Conservation (phyloP, 2,329 filamentous ascomycete species). For the Nemania sp. region DNA sequence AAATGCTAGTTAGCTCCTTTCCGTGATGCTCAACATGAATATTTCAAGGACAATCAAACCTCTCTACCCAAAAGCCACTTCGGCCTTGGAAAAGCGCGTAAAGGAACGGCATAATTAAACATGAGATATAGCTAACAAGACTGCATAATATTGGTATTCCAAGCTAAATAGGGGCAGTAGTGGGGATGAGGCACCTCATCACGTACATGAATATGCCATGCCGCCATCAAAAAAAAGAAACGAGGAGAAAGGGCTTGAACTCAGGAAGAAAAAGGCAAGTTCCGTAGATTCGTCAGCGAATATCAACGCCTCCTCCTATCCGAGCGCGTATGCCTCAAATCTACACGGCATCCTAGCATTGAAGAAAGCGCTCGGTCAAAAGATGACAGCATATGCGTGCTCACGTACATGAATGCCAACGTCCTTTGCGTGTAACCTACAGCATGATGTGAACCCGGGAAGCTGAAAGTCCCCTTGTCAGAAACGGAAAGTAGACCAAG, state of each 20-base stretch:
- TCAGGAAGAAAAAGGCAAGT: not conserved
- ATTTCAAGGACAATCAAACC: not conserved
- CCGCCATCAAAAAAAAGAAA: not conserved
- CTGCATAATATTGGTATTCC: constrained; percentile 27
- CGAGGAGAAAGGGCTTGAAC: not conserved
- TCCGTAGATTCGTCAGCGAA: not conserved
- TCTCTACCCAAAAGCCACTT: not conserved
- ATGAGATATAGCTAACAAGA: not conserved
- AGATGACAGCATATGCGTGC: constrained; percentile 7
- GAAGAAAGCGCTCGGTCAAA: not conserved
- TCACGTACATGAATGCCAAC: constrained; percentile 5
- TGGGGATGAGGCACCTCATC: not conserved
- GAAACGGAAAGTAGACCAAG: constrained; percentile 8
- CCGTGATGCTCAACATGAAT: too few species aligned
- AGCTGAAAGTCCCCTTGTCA: constrained; percentile 26
- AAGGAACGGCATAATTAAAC: not conserved
- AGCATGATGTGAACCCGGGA: constrained; percentile 5
- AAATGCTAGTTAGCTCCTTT: too few species aligned
- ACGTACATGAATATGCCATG: not conserved
- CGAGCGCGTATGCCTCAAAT: not conserved
- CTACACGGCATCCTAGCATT: too few species aligned
- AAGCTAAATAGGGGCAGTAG: not conserved
- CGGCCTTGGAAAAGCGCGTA: not conserved
- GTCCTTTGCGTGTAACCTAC: constrained; percentile 26
- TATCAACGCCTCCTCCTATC: not conserved